phyloP scores from a whole-genome alignment of 2,329 filamentous ascomycete genomes.

The Aspergillus nomiae region DNA sequence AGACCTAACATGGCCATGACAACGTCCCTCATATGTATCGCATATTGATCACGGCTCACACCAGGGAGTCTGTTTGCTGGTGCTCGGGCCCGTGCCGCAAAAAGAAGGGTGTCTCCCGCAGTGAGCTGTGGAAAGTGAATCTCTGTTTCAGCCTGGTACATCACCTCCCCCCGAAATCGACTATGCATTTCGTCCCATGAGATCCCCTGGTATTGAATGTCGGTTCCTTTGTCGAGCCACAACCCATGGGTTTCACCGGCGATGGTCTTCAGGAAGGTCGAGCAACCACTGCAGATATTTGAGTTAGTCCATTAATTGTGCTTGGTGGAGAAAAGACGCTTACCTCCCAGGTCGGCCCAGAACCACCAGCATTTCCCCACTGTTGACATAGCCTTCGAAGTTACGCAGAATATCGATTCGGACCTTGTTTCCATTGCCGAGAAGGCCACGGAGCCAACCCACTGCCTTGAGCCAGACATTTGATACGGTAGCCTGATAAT shows the following conservation, averaged over 20 bases:
- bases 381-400: slow-evolving; percentile 63
- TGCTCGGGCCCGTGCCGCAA: slow-evolving; percentile 67
- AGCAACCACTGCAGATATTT: slow-evolving; percentile 56
- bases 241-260: slow-evolving; percentile 82
- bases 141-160: slow-evolving; percentile 82
- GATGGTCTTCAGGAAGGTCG: slow-evolving; percentile 81
- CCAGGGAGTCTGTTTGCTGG: slow-evolving; percentile 42
- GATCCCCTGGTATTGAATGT: slow-evolving; percentile 75
- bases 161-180: slow-evolving; percentile 77
- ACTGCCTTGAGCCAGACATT: slow-evolving; percentile 44
- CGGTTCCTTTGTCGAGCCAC: slow-evolving; percentile 67
- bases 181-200: slow-evolving; percentile 73
- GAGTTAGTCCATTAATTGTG: not conserved
- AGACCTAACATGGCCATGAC: slow-evolving; percentile 58
- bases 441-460: slow-evolving; percentile 28
- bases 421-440: slow-evolving; percentile 36
- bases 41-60: slow-evolving; percentile 48
- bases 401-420: slow-evolving; percentile 61
- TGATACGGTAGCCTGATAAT: slow-evolving; percentile 49
- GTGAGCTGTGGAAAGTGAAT: slow-evolving; percentile 77
- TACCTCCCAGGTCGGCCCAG: slow-evolving; percentile 52
- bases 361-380: slow-evolving; percentile 59
- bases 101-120: slow-evolving; percentile 75
- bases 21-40: slow-evolving; percentile 51
- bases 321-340: not conserved